phyloP scores from a whole-genome alignment of 2,329 filamentous ascomycete genomes.

The Aspergillus ustus region DNA sequence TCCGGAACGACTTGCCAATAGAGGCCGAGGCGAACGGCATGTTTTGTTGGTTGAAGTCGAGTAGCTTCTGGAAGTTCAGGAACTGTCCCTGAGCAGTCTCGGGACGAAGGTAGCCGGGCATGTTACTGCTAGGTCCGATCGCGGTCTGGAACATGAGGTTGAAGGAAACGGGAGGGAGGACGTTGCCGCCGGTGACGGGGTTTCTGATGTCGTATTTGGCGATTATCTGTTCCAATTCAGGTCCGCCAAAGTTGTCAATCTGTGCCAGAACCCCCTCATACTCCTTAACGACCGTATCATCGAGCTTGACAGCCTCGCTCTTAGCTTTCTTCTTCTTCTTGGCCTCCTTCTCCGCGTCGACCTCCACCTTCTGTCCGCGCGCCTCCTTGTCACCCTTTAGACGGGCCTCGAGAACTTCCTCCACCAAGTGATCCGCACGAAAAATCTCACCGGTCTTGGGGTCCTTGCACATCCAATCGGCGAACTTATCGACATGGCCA shows the following conservation, averaged over 20 bases:
- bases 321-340: slow-evolving; percentile 90
- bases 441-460: slow-evolving; percentile 97
- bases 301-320: slow-evolving; percentile 78
- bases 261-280: slow-evolving; percentile 90
- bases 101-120: slow-evolving; percentile 82
- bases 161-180: slow-evolving; percentile 83
- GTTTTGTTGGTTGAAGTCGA: slow-evolving; percentile 91
- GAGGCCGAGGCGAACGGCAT: slow-evolving; percentile 98
- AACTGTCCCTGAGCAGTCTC: slow-evolving; percentile 99
- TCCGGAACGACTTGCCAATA: slow-evolving; percentile 97
- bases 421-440: slow-evolving; percentile 93
- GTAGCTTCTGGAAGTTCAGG: slow-evolving; percentile 92
- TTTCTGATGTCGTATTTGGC: slow-evolving; percentile 90
- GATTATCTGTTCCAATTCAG: slow-evolving; percentile 85
- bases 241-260: slow-evolving; percentile 93
- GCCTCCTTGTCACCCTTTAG: slow-evolving; percentile 92
- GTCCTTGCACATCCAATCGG: slow-evolving; percentile 99
- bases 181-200: slow-evolving; percentile 75
- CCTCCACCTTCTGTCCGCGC: slow-evolving; percentile 71
- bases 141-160: slow-evolving; percentile 99
- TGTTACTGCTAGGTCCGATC: slow-evolving; percentile 89
- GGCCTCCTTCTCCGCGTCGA: slow-evolving; percentile 75
- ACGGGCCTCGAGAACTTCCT: slow-evolving; percentile 85
- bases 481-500: slow-evolving; percentile 97
- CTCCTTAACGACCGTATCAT: slow-evolving; percentile 83